Conservation (phyloP, 768 basidiomycete genomes). For the Lactarius indigo region DNA sequence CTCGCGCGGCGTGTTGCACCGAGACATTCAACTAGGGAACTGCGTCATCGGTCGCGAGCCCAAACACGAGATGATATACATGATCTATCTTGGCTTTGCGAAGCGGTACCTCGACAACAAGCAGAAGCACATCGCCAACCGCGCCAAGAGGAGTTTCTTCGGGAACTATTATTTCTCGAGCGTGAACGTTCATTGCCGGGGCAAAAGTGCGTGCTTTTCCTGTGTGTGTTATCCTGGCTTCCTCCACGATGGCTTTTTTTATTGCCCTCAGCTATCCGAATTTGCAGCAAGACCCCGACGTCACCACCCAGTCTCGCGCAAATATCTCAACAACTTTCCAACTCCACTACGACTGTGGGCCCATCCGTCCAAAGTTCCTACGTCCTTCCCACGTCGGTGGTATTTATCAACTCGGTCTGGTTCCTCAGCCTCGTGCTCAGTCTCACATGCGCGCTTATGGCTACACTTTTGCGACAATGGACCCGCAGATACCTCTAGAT, state of each 20-base stretch:
- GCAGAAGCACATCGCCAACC: conserved; percentile 67
- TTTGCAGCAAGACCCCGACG: too few species aligned
- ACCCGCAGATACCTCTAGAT: neutral
- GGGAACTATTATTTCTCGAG: conserved; percentile 86
- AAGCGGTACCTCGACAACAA: conserved; percentile 68
- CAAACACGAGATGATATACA: conserved; percentile 59
- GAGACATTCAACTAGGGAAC: conserved; percentile 79
- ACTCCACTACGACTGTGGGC: too few species aligned
- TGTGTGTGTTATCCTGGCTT: neutral
- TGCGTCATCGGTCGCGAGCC: conserved; percentile 61
- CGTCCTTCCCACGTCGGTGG: too few species aligned
- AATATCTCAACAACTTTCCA: too few species aligned
- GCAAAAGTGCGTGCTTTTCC: conserved; percentile 48
- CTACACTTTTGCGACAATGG: conserved; percentile 16
- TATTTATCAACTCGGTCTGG: neutral
- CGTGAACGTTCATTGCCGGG: conserved; percentile 72
- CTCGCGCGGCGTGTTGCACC: conserved; percentile 64
- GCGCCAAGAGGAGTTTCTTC: conserved; percentile 65
- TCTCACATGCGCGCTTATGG: conserved; percentile 12
- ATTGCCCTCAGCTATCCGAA: too few species aligned
- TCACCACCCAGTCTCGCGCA: too few species aligned
- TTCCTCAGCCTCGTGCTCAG: conserved; percentile 14
- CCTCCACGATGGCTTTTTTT: too few species aligned
- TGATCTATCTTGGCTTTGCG: conserved; percentile 86
- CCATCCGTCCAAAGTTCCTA: too few species aligned